These are phyloP conservation scores for Cladorrhinum sp. DNA, from an alignment of 2,329 filamentous ascomycete genomes.

Conservation along the genomic window DNA sequence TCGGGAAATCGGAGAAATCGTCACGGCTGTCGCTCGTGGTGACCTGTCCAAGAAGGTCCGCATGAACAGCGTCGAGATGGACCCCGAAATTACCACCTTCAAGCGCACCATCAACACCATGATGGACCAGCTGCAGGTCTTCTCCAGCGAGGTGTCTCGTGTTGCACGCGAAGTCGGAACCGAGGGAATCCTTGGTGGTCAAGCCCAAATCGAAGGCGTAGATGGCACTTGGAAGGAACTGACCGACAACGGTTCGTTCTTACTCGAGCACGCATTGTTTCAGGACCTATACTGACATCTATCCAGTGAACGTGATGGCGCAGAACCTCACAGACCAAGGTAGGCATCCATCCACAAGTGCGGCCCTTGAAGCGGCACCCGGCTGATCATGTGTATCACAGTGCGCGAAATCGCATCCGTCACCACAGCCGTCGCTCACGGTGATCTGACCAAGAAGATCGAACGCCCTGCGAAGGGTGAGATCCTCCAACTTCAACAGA, in stretches of 20 bases:
- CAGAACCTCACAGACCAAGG: conserved; percentile 77
- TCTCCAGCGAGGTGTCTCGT: conserved; percentile 92
- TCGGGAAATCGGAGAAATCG: conserved; percentile 93
- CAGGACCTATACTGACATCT: conserved; percentile 25
- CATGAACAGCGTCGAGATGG: conserved; percentile 94
- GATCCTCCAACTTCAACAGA: conserved; percentile 79
- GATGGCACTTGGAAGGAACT: conserved; percentile 97
- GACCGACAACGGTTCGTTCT: conserved; percentile 69
- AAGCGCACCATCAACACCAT: conserved; percentile 98
- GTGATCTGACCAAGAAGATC: conserved; percentile 81
- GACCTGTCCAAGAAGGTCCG: conserved; percentile 96
- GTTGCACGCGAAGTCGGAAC: conserved; percentile 95
- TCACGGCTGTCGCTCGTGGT: conserved; percentile 91
- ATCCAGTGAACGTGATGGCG: conserved; percentile 74
- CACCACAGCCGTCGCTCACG: conserved; percentile 78
- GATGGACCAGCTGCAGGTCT: conserved; percentile 97
- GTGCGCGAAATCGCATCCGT: conserved; percentile 83
- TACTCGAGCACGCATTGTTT: neutral
- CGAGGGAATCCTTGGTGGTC: conserved; percentile 88
- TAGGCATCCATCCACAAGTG: conserved; percentile 27
- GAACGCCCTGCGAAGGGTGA: conserved; percentile 77
- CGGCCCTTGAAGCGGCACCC: neutral
- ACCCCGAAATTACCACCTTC: conserved; percentile 96
- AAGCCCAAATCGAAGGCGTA: conserved; percentile 89
- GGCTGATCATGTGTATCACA: conserved; percentile 26